Conservation (phyloP, 495 filamentous ascomycete genomes). For the Cercophora newfieldiana region DNA sequence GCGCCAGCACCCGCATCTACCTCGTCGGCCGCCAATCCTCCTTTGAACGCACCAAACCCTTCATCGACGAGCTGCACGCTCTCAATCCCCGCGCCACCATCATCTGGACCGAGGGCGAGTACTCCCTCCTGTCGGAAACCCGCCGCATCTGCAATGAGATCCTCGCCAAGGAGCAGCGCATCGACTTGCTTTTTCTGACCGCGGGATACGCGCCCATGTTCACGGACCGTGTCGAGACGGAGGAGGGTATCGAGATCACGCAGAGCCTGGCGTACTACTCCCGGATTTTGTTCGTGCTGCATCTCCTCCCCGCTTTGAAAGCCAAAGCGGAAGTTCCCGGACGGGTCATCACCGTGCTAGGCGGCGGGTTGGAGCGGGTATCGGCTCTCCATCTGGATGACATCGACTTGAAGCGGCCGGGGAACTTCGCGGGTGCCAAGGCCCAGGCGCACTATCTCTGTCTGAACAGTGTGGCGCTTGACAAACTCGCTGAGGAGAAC, state of each 20-base stretch:
- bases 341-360: slow-evolving; percentile 36
- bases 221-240: slow-evolving; percentile 31
- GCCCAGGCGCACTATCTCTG: slow-evolving; percentile 21
- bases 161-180: slow-evolving; percentile 20
- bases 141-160: neutral
- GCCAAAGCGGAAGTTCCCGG: slow-evolving; percentile 23
- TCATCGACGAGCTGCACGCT: neutral
- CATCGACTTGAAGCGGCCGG: slow-evolving; percentile 37
- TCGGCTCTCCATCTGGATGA: slow-evolving; percentile 33
- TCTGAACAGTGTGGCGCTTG: slow-evolving; percentile 26
- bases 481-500: slow-evolving; percentile 37
- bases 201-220: slow-evolving; percentile 39
- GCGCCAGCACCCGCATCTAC: slow-evolving; percentile 9
- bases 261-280: slow-evolving; percentile 40
- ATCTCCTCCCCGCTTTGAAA: slow-evolving; percentile 32
- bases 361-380: slow-evolving; percentile 32
- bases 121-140: slow-evolving; percentile 2
- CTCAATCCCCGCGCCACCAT: neutral
- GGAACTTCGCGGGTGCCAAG: slow-evolving; percentile 25
- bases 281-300: slow-evolving; percentile 33
- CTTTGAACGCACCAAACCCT: neutral
- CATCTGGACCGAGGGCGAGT: slow-evolving; percentile 13
- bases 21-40: slow-evolving; percentile 9
- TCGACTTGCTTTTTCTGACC: slow-evolving; percentile 42
- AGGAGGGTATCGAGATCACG: slow-evolving; percentile 30